Base-by-base conservation (phyloP, 257 asterid species). In the Penstemon eatonii region DNA sequence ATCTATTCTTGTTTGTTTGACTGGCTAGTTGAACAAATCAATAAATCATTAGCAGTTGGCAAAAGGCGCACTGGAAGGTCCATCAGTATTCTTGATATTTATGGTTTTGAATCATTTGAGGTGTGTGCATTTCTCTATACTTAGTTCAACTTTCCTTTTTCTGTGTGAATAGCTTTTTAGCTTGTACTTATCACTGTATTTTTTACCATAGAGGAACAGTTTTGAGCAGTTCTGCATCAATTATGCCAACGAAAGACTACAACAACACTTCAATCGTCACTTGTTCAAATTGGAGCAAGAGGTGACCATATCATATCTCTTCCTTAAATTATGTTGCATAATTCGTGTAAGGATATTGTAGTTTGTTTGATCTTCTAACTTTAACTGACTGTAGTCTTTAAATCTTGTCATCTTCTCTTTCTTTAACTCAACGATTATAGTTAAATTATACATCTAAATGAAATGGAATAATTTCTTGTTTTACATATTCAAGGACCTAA, bases 161-260 rank as follows among this genome's bases (percentile, higher is more conserved):
- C 36, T 64, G 56, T 49, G 42, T 64, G 18, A 59, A 69, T 63
- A 74, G 75, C 68, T 46, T 61, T 37, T 61, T 15, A 38, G 3
- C 37, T 40, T 69, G 53, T 64, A 44, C 65, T 57, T 37, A 53
- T 60, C 43, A 50, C 67, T 74, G 67, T 57, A 52, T 67, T 51
- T 60, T 66, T 50, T 45, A 68, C 65, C 53, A 36, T 80, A 94
- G 99, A 86, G 91, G 80, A 94, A 94, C 78, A 91, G 99, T 72
- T 91, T 94, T 82, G 98, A 91, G 89, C 97, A 94, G 87, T 91
- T 91, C 73, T 94, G 96, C 87, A 91, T 91, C 58, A 94, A 94
- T 82, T 94, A 94, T 82, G 96, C 99, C 64, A 94, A 94, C 39
- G 99, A 94, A 78, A 85, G 99, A 82, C 79, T 94, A 72, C 99